phyloP scores from a whole-genome alignment of 768 basidiomycete species.

The Trametes cinnabarina region DNA sequence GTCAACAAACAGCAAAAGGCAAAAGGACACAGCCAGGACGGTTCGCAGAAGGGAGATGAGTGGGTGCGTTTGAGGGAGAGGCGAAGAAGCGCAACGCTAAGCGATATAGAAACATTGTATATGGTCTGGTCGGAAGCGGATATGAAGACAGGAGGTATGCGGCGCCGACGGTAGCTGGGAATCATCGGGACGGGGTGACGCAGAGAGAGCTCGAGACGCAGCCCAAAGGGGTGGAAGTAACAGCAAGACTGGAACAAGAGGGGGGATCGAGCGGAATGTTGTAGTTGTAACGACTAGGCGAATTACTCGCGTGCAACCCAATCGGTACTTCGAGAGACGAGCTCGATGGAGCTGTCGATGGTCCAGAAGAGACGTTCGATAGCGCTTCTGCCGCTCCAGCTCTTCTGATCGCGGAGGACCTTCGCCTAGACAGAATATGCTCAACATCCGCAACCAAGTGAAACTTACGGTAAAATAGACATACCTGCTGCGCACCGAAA shows the following conservation, averaged over 20 bases:
- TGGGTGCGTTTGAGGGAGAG: neutral
- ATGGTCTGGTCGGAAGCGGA: neutral
- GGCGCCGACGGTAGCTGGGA: neutral
- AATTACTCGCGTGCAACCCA: conserved; percentile 54
- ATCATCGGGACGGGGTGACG: neutral
- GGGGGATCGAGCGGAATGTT: neutral
- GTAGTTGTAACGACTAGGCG: neutral
- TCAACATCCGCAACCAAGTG: neutral
- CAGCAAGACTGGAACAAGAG: neutral
- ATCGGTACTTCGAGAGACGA: conserved; percentile 80
- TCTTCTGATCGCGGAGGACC: conserved; percentile 93
- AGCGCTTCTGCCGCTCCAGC: conserved; percentile 89
- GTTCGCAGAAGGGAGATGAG: neutral
- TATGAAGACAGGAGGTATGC: conserved; percentile 6
- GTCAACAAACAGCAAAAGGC: conserved; percentile 6
- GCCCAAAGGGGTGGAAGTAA: no score
- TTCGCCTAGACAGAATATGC: conserved; percentile 61
- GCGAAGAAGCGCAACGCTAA: neutral
- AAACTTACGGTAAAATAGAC: conserved; percentile 18
- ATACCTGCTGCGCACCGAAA: conserved; percentile 94
- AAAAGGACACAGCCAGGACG: neutral
- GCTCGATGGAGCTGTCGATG: conserved; percentile 85
- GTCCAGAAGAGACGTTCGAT: conserved; percentile 94
- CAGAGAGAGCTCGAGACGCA: neutral
- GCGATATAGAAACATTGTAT: conserved; percentile 3